Base-by-base conservation (phyloP, 495 filamentous ascomycete species). In the Entonaema liquescens region DNA sequence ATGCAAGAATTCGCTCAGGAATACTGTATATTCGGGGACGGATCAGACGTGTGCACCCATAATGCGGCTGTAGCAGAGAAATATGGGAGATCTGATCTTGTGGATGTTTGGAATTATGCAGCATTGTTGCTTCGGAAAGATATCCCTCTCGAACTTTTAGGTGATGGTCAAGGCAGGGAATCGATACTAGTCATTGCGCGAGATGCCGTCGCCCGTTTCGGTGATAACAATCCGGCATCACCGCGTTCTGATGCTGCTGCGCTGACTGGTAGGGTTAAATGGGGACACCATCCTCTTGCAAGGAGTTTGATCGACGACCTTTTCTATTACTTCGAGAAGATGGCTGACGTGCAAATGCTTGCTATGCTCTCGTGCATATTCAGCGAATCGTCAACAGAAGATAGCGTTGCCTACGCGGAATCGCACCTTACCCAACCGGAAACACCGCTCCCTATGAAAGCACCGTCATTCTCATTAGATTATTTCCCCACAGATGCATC, bases 331-430 rank as follows among this genome's bases (percentile, higher is more conserved):
- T 97, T 92, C 68, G 93, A 97, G 75, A 85, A 82, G 38, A 82
- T 89, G 29, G 93, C 89, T 2, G 93, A 98, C 75, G 81, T 95
- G 2, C 94, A 98, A 77, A 97, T 97, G 94, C 83, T 97, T 17
- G 95, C 93, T 35, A 97, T 97, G 94, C 85, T 98, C 12, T 91
- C 94, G 1, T 97, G 94, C 75, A 89, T 97, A 49, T 90, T 98
- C 61, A 88, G 88, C 55, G 92, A 96, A 63, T 84, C 88, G 6
- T 76, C 77, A 0, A 74, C 82, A 4, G 79, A 85, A 53, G 81
- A 87, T 59, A 79, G 81, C n/a, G 78, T 83, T 33, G 79, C 80
- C 26, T 81, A 83, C 53, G 79, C 79, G 12, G 84, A 84, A 50
- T 77, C 81, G 5, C 79, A 80, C 33, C 80, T 83, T 52, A 74